Evolutionary conservation across 2,329 filamentous ascomycete species (phyloP), one percentile per base, ranked within the genome.

Genomic region (Calonectria hawksworthii): DNA sequence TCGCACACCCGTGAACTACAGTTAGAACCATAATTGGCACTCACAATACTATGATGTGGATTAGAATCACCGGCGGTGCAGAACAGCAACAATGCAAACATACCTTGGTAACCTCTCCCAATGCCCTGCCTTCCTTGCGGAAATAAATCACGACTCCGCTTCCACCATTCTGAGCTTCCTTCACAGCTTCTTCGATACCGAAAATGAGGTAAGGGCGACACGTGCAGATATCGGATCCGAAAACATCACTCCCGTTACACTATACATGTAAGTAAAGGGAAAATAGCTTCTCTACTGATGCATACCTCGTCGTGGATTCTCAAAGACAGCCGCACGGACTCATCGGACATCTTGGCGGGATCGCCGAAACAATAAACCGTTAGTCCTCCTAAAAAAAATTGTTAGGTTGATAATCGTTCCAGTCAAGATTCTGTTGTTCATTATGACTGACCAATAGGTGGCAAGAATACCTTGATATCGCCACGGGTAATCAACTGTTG

Each of bases 311-410:
- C 91, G 77, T 92, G 97, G 61, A 99, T 93, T 79, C 97, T 93
- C 74, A 99, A 89, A 18, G 97, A 95, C 52, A 99, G 89, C 75
- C 91, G 92, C 72, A 93, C 93, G 69, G 93, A 94, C 61, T 95
- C 93, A 83, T 99, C 95, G 7, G 95, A 95, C 92, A 99, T 97
- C 83, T 97, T 98, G 69, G 95, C 94, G 26, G 96, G 96, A 80
- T 98, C 96, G 56, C 97, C 97, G 83, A 99, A 99, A 85, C 95
- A 97, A 87, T 99, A 99, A 11, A 99, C 97, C 0, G 97, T 99
- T 79, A 99, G 87, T 11, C 96, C 97, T 72, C 96, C 90, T 92
- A 67, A 28, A 1, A 4, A 30, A 2, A 4, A 30, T n/a, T 44
- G 73, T 81, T 69, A 80, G 74, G 44, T 28, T 11, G n/a, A 38